Conservation (phyloP, 345 rosid genomes). For the Dipteronia dyeriana region DNA sequence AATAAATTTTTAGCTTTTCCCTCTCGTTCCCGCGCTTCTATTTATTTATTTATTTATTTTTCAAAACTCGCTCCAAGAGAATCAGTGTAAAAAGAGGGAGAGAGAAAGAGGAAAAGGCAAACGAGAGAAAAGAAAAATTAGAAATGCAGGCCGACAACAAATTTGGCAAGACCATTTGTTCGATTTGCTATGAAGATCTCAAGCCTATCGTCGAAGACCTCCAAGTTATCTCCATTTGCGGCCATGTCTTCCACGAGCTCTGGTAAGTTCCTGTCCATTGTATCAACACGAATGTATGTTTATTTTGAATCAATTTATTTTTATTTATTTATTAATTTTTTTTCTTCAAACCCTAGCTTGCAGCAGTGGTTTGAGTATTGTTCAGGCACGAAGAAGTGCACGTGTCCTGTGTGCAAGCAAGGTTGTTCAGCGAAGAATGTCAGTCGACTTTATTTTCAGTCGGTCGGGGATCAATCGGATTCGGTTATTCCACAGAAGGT, state of each 20-base stretch:
- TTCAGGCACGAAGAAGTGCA: constrained; percentile 56
- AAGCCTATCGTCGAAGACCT: constrained; percentile 85
- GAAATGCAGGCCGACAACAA: constrained; percentile 35
- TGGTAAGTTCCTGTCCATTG: constrained; percentile 43
- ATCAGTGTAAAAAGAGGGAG: not conserved
- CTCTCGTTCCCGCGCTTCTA: constrained; percentile 21
- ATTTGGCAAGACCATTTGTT: constrained; percentile 64
- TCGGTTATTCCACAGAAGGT: constrained; percentile 30
- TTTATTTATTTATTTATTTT: not conserved
- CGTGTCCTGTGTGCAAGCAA: constrained; percentile 92
- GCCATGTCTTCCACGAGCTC: constrained; percentile 95
- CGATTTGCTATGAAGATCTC: constrained; percentile 94
- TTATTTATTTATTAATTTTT: constrained; percentile 18
- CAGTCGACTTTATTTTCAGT: constrained; percentile 80
- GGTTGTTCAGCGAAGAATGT: constrained; percentile 48
- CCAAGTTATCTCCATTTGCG: constrained; percentile 80
- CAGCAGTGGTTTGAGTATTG: constrained; percentile 99
- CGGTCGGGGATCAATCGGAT: constrained; percentile 60
- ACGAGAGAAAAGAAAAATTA: not conserved
- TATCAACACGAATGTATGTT: not conserved
- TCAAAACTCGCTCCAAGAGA: constrained; percentile 20
- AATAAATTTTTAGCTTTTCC: constrained; percentile 2
- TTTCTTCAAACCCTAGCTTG: constrained; percentile 47
- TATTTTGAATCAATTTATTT: not conserved
- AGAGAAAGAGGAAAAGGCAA: not conserved